phyloP scores from a whole-genome alignment of 2,329 filamentous ascomycete genomes.

The Volutella citrinella region DNA sequence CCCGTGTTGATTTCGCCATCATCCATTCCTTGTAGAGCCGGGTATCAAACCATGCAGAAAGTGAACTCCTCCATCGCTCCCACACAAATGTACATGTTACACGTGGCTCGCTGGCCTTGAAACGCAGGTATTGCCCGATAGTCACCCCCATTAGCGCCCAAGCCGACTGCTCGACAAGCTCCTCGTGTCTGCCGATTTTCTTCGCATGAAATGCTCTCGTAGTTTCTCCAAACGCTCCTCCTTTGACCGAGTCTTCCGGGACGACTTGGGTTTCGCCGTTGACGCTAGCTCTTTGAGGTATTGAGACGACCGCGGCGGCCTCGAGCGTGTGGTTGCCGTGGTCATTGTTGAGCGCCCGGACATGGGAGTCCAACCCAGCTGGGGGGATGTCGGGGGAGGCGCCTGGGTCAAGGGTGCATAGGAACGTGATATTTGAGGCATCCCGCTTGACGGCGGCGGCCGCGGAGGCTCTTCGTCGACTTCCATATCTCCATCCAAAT shows the following conservation, averaged over 20 bases:
- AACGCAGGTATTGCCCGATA: too few relatives aligned
- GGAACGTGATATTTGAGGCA: slow-evolving; percentile 11
- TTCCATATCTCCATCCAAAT: slow-evolving; percentile 15
- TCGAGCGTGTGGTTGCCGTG: slow-evolving; percentile 12
- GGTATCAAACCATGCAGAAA: too few relatives aligned
- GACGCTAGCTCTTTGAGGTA: slow-evolving; percentile 20
- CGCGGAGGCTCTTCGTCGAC: slow-evolving; percentile 8
- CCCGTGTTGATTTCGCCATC: too few relatives aligned
- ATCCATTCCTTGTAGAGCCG: too few relatives aligned
- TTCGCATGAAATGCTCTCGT: slow-evolving; percentile 25
- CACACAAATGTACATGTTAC: too few relatives aligned
- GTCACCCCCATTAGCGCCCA: slow-evolving; percentile 1
- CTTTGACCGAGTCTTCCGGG: slow-evolving; percentile 11
- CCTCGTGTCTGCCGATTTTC: slow-evolving; percentile 10
- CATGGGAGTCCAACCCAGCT: slow-evolving; percentile 13
- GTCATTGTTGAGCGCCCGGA: slow-evolving; percentile 15
- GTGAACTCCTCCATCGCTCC: too few relatives aligned
- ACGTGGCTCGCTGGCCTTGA: too few relatives aligned
- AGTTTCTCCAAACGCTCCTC: slow-evolving; percentile 24
- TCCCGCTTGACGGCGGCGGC: slow-evolving; percentile 4
- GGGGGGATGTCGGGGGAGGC: slow-evolving; percentile 15
- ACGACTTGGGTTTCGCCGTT: slow-evolving; percentile 8
- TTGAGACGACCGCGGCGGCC: slow-evolving; percentile 17
- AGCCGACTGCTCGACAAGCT: slow-evolving; percentile 12
- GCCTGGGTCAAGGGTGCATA: slow-evolving; percentile 12